A percentile compares a stretch with the other conserved stretches of the same genome.
phyloP scores from a whole-genome alignment of 169 alveolate species.

The Plasmodium knowlesi region DNA sequence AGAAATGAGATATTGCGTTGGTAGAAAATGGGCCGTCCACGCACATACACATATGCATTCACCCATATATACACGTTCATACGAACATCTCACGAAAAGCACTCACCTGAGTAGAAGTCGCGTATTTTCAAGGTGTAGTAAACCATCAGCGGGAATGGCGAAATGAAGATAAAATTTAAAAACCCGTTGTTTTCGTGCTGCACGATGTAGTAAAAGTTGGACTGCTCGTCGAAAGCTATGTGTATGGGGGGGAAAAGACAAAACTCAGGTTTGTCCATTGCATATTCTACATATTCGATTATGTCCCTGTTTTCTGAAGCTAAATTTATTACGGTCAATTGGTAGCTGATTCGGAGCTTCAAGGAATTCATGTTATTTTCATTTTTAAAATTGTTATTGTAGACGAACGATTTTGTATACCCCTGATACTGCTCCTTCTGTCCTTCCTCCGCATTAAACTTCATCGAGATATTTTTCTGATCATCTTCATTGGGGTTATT shows the following conservation, averaged over 20 bases:
- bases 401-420: neutral
- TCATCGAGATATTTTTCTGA: neutral
- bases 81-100: neutral
- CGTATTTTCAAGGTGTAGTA: conserved; percentile 62
- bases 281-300: conserved; percentile 62
- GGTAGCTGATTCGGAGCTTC: conserved; percentile 34
- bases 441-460: neutral
- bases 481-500: neutral
- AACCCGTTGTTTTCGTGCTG: conserved; percentile 55
- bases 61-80: neutral
- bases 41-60: neutral
- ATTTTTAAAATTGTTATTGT: conserved; percentile 7
- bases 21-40: neutral
- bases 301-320: conserved; percentile 54
- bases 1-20: neutral
- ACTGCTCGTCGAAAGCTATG: conserved; percentile 44
- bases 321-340: conserved; percentile 54
- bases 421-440: conserved; percentile 1
- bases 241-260: conserved; percentile 57
- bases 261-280: conserved; percentile 30
- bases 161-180: conserved; percentile 61
- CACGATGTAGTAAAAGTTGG: conserved; percentile 65
- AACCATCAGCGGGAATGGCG: conserved; percentile 21
- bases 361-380: neutral
- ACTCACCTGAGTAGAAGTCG: conserved; percentile 63